Base-by-base conservation (phyloP, 2,329 filamentous ascomycete species). In the Seiridium unicorne region DNA sequence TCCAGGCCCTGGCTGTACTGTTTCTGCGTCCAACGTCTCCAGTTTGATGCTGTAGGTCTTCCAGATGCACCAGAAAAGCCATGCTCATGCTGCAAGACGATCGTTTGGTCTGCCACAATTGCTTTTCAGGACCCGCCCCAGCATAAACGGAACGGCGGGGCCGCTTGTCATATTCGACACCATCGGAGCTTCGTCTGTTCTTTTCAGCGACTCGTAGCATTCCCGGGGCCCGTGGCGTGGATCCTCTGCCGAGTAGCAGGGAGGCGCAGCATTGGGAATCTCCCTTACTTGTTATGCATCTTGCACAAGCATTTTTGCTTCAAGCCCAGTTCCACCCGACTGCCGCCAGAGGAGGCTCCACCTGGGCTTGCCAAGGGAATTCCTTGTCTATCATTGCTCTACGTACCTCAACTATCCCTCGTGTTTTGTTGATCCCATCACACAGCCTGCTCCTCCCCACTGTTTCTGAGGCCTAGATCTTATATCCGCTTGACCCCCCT, bases 231-330 rank as follows among this genome's bases (percentile, higher is more conserved):
- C 13, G 55, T 59, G 57, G 57, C 57, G 57, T 55, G 60, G 47
- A 61, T 53, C 46, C 65, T 56, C 18, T 26, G 18, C 18, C 18
- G 18, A 26, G 18, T 26, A 26, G 18, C 42, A 51, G 57, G 47
- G 35, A 51, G 58, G 57, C 34, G 35, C 40, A 44, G 8, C 59
- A 57, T 65, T 71, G 66, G 66, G 65, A 65, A 63, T 68, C 65
- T 63, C 69, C 68, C 70, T 72, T 70, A 62, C 68, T 69, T 69
- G 65, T 69, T 69, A 67, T 71, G 68, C 62, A 67, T 64, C 59
- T 64, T 68, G 64, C 65, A 69, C 66, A 72, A 69, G 65, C 65
- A 67, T 64, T 67, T 59, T 59, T 53, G 46, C 53, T 64, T 63
- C 60, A 70, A 70, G 69, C 49, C 18, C 42, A 13, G 38, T 48